Conservation (phyloP, 441 rosid species). For the Adansonia rubrostipa region DNA sequence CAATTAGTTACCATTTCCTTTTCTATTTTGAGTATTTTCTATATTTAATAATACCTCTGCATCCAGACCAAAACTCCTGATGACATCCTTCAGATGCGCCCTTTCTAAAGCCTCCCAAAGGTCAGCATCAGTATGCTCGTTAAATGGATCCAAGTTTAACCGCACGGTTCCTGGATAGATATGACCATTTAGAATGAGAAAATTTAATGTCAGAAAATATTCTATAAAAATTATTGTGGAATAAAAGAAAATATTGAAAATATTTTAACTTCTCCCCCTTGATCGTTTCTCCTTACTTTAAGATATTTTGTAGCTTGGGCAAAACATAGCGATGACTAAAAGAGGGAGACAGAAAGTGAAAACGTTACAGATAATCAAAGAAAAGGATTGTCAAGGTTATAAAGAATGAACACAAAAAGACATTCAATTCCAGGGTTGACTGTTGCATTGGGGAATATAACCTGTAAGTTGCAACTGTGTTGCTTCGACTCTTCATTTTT, state of each 20-base stretch:
- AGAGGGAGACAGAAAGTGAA: background rate
- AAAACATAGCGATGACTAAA: too few relatives aligned
- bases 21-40: background rate
- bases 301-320: too few relatives aligned
- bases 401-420: background rate
- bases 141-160: slow-evolving; percentile 91
- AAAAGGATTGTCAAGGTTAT: background rate
- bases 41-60: slow-evolving; percentile 58
- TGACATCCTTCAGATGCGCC: slow-evolving; percentile 90
- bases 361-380: background rate
- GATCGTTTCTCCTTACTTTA: too few relatives aligned
- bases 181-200: slow-evolving; percentile 17
- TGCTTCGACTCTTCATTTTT: too few relatives aligned
- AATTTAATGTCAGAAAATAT: background rate
- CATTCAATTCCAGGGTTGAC: background rate
- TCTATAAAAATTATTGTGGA: background rate
- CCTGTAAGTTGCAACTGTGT: background rate
- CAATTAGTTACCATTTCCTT: background rate
- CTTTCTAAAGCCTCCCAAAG: slow-evolving; percentile 97
- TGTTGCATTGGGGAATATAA: background rate
- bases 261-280: background rate
- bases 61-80: slow-evolving; percentile 72
- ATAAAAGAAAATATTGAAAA: background rate
- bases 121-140: slow-evolving; percentile 86
- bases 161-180: slow-evolving; percentile 77